Percentiles rank a stretch among this genome's conserved stretches.
Conservation (phyloP, 768 basidiomycete genomes). For the Podaxis rugospora region DNA sequence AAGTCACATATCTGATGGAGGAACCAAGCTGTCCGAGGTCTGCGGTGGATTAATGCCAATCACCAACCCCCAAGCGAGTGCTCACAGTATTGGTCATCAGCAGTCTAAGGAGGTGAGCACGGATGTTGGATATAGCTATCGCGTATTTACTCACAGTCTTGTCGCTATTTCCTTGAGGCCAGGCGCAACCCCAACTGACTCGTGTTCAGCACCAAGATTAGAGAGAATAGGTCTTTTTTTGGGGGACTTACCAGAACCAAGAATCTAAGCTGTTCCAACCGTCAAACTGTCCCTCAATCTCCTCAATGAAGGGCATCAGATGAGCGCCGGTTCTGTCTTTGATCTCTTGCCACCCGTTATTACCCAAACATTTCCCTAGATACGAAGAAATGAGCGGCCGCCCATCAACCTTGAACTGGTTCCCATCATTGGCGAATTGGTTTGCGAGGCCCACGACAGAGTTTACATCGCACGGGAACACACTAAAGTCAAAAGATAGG, state of each 20-base stretch:
- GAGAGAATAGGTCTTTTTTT: not conserved
- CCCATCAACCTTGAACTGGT: slow-evolving; percentile 50
- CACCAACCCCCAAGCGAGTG: not conserved
- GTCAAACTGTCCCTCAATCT: slow-evolving; percentile 40
- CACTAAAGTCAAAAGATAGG: slow-evolving; percentile 53
- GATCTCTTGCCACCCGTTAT: slow-evolving; percentile 39
- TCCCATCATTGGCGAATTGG: slow-evolving; percentile 43
- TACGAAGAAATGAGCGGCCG: slow-evolving; percentile 60
- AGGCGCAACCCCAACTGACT: slow-evolving; percentile 58
- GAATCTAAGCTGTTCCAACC: slow-evolving; percentile 46
- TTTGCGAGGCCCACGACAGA: slow-evolving; percentile 40
- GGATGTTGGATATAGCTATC: not conserved
- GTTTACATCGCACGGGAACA: slow-evolving; percentile 41
- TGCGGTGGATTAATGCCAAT: slow-evolving; percentile 14
- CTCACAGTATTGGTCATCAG: slow-evolving; percentile 46
- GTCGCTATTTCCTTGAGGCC: slow-evolving; percentile 45
- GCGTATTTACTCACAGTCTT: slow-evolving; percentile 32
- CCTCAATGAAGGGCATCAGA: slow-evolving; percentile 54
- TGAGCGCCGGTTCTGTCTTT: slow-evolving; percentile 44
- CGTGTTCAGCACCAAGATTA: not conserved
- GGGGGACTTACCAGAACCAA: slow-evolving; percentile 39
- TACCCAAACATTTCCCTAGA: slow-evolving; percentile 56
- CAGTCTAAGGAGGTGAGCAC: slow-evolving; percentile 25
- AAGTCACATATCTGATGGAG: slow-evolving; percentile 34
- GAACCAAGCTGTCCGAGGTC: slow-evolving; percentile 40